These are phyloP conservation scores for Geosmithia flava DNA, from an alignment of 2,329 filamentous ascomycete species.

Conservation along the genomic window DNA sequence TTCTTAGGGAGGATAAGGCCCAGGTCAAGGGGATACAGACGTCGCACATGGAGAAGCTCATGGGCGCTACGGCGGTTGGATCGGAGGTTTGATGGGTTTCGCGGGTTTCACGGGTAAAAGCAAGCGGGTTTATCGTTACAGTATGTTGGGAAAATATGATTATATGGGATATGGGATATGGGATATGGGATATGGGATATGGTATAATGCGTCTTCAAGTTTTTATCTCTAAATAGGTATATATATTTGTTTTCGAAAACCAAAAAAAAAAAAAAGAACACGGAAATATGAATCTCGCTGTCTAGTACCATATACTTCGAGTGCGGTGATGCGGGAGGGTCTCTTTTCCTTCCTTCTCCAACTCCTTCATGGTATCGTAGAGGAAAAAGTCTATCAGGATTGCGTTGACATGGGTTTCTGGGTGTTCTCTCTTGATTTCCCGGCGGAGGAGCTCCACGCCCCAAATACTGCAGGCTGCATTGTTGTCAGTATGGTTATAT, in stretches of 20 bases:
- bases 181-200: not conserved
- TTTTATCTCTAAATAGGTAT: not conserved
- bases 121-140: not conserved
- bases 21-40: constrained; percentile 42
- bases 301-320: constrained; percentile 85
- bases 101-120: not conserved
- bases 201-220: not conserved
- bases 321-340: constrained; percentile 70
- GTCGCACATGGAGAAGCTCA: constrained; percentile 62
- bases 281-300: not conserved
- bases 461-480: constrained; percentile 79
- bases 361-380: constrained; percentile 85
- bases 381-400: constrained; percentile 95
- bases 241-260: not conserved
- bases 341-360: constrained; percentile 51
- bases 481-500: not conserved
- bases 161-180: not conserved
- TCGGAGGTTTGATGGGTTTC: constrained; percentile 9
- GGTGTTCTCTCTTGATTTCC: constrained; percentile 65
- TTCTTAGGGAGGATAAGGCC: constrained; percentile 53
- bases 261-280: not conserved
- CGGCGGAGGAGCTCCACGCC: constrained; percentile 78
- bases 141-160: not conserved
- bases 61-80: constrained; percentile 35
- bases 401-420: constrained; percentile 65